Base-by-base conservation (phyloP, 371 early-diverging fungal species). In the Choanephora cucurbitarum region DNA sequence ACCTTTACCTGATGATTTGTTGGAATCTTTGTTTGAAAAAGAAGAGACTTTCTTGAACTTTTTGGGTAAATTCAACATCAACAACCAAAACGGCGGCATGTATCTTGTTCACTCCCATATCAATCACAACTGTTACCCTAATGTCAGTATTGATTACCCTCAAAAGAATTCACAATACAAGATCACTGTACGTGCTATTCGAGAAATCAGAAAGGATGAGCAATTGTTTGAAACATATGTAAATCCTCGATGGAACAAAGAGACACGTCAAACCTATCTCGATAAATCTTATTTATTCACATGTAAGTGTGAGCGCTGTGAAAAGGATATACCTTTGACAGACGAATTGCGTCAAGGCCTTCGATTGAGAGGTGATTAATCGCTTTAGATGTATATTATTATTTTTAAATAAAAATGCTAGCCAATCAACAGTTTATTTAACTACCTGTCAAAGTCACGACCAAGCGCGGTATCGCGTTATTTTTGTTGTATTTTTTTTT, bases 1-100 rank as follows among this genome's bases (percentile, higher is more conserved):
- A 23, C 77, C 82, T 3, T 57, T 84, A 33, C 83, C 83, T 3
- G 75, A 76, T 5, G 64, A 61, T 32, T 41, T 86, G 24, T 57
- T 66, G 9, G 53, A 67, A 11, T 52, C 67, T 14, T 54, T 84
- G 19, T 84, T 86, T 58, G 75, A 83, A 7, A 77, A 83, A 53
- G 77, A 76, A 46, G 75, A 80, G 37, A 82, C 82, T 2, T 86
- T 81, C 56, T 70, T 86, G 44, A 74, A 80, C 21, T 81, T 79
- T 49, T 62, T 86, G 18, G 87, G 87, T 43, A 78, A 83, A 58
- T 86, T 82, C 70, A 83, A 84, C 63, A 79, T 86, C 60, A 86
- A 86, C 62, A 84, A 86, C 58, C 87, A 86, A 58, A 82, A 81
- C 45, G 87, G 87, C 43, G 87, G 87, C 48, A 62, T 86, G 63